phyloP scores from a whole-genome alignment of 2,329 filamentous ascomycete genomes.

The Sclerotiophoma versabilis region DNA sequence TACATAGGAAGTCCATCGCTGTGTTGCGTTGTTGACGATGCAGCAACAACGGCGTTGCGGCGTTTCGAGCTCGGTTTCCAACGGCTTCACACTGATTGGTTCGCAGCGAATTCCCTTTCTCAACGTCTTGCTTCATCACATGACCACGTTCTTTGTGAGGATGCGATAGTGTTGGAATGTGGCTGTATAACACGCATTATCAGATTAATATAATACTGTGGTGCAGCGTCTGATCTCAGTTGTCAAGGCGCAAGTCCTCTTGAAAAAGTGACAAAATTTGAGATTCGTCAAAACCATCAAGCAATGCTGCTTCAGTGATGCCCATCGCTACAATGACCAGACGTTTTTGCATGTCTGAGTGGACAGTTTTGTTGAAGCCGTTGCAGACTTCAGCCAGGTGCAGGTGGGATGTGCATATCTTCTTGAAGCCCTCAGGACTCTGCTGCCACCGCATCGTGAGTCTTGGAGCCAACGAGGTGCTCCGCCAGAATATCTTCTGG shows the following conservation, averaged over 20 bases:
- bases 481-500: not conserved
- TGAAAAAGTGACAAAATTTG: too few species aligned
- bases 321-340: too few species aligned
- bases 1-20: too few species aligned
- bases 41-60: not conserved
- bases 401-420: not conserved
- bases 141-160: not conserved
- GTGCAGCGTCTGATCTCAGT: not conserved
- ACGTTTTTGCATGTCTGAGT: too few species aligned
- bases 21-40: not conserved
- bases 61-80: not conserved
- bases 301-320: not conserved
- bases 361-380: not conserved
- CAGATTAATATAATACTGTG: too few species aligned
- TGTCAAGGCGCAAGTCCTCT: too few species aligned
- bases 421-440: not conserved
- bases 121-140: conserved; percentile 12
- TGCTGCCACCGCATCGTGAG: conserved; percentile 13
- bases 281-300: too few species aligned
- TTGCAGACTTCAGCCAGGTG: not conserved
- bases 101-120: conserved; percentile 5
- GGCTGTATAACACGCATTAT: too few species aligned
- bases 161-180: not conserved
- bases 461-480: conserved; percentile 29
- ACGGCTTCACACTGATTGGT: conserved; percentile 22